Conservation (phyloP, 495 filamentous ascomycete genomes). For the Hypomontagnella monticulosa region DNA sequence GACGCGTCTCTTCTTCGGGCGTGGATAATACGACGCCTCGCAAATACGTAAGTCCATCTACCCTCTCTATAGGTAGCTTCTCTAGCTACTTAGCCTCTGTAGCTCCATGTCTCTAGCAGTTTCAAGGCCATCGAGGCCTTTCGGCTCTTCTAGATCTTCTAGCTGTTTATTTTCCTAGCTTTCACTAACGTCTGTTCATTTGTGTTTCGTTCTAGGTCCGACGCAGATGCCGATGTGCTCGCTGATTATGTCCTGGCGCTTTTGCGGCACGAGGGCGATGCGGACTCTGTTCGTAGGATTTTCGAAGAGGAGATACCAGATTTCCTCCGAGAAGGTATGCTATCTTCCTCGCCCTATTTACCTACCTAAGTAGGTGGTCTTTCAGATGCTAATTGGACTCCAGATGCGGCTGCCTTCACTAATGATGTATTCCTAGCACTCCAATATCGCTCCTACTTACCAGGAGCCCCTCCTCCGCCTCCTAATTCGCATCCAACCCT, state of each 20-base stretch:
- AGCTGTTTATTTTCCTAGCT: not conserved
- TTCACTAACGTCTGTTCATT: constrained; percentile 28
- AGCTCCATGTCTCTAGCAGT: no score
- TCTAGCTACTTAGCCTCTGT: no score
- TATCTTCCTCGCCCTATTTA: constrained; percentile 4
- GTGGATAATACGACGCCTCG: constrained; percentile 91
- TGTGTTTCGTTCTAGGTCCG: constrained; percentile 68
- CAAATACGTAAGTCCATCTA: constrained; percentile 80
- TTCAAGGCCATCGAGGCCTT: not conserved
- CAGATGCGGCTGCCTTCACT: constrained; percentile 82
- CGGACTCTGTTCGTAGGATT: constrained; percentile 74
- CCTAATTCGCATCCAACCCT: constrained; percentile 28
- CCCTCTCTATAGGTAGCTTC: not conserved
- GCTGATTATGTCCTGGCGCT: constrained; percentile 97
- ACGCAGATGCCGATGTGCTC: constrained; percentile 93
- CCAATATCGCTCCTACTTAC: constrained; percentile 68
- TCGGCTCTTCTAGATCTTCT: not conserved
- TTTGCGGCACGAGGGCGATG: constrained; percentile 78
- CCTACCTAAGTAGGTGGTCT: not conserved
- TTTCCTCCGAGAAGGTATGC: constrained; percentile 82
- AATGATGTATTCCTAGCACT: constrained; percentile 83
- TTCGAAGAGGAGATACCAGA: constrained; percentile 85
- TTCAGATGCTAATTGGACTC: not conserved
- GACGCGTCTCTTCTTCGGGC: constrained; percentile 78
- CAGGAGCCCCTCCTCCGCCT: constrained; percentile 57